A percentile compares a stretch with the other conserved stretches of the same genome.
Evolutionary conservation across 2,329 filamentous ascomycete species (phyloP).

Genomic region (Calonectria pseudoreteaudii): DNA sequence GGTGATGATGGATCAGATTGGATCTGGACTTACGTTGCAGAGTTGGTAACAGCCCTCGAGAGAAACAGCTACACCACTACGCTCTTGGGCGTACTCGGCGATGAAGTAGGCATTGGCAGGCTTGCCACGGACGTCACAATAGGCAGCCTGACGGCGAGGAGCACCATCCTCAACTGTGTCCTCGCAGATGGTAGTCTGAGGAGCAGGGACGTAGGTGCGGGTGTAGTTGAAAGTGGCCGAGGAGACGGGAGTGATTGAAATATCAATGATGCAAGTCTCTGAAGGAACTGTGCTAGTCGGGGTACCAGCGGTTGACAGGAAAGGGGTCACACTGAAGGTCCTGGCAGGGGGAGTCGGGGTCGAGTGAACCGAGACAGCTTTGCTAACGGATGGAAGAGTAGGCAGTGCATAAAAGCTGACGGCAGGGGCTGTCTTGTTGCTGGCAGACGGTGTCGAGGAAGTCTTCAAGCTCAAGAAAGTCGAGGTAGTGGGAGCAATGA

Average conservation of each 20-base stretch:
- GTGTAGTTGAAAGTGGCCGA: constrained; percentile 41
- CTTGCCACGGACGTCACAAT: constrained; percentile 55
- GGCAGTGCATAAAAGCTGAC: constrained; percentile 3
- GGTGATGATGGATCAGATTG: background rate
- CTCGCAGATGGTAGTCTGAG: constrained; percentile 46
- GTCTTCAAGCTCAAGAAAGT: constrained; percentile 4
- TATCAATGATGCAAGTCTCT: constrained; percentile 12
- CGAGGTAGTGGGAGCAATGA: background rate
- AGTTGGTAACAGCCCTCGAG: constrained; percentile 57
- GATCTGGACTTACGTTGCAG: constrained; percentile 46
- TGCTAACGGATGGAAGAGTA: constrained; percentile 17
- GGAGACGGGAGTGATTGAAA: constrained; percentile 44
- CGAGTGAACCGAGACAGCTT: constrained; percentile 27
- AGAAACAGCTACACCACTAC: constrained; percentile 47
- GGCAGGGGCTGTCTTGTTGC: constrained; percentile 27
- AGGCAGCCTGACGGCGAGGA: constrained; percentile 43
- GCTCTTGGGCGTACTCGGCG: constrained; percentile 53
- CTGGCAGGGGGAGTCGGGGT: constrained; percentile 22
- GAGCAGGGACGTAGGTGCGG: constrained; percentile 37
- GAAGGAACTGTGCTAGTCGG: constrained; percentile 13
- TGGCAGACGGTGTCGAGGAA: constrained; percentile 13
- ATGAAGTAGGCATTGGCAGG: constrained; percentile 52
- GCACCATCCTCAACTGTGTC: constrained; percentile 45
- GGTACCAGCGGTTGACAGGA: constrained; percentile 12
- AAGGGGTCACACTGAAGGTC: constrained; percentile 22